Percentiles rank a stretch among this genome's conserved stretches.
Conservation (phyloP, 2,329 filamentous ascomycete species). For the Botrytis medusae region DNA sequence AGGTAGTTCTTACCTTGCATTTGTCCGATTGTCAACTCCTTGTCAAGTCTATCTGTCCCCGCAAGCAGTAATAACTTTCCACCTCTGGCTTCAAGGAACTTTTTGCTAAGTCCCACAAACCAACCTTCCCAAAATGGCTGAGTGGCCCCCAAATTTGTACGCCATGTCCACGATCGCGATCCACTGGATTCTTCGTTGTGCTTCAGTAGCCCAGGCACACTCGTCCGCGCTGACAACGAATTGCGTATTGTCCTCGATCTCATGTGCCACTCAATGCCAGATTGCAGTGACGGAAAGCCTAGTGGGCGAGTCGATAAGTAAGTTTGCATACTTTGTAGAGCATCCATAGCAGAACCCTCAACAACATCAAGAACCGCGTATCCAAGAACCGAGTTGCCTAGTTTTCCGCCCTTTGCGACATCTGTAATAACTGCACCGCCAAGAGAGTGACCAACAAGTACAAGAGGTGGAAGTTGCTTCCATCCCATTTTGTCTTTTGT, state of each 20-base stretch:
- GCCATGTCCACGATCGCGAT: constrained; percentile 67
- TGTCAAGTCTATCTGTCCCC: constrained; percentile 86
- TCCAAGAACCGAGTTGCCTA: constrained; percentile 71
- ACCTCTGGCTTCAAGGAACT: constrained; percentile 78
- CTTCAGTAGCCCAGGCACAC: constrained; percentile 76
- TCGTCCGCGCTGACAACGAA: constrained; percentile 76
- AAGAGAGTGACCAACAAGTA: constrained; percentile 89
- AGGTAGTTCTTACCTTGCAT: constrained; percentile 72
- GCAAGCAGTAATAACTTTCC: constrained; percentile 85
- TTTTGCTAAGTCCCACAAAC: constrained; percentile 84
- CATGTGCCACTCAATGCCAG: constrained; percentile 91
- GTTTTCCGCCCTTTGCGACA: constrained; percentile 64
- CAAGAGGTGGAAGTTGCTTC: constrained; percentile 68
- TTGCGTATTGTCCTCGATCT: constrained; percentile 86
- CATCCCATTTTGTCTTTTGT: constrained; percentile 70
- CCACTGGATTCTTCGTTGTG: constrained; percentile 44
- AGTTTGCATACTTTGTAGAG: constrained; percentile 88
- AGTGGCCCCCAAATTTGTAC: constrained; percentile 78
- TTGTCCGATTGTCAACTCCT: constrained; percentile 90
- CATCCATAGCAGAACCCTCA: constrained; percentile 93
- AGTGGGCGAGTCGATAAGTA: constrained; percentile 81
- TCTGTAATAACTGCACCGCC: constrained; percentile 90
- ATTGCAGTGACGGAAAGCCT: constrained; percentile 72
- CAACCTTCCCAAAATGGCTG: constrained; percentile 93
- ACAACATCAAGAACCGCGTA: constrained; percentile 94